Percentiles rank a stretch among this genome's conserved stretches.
Evolutionary conservation across 208 protist genomes (phyloP).

Genomic region (Perkinsela sp.): DNA sequence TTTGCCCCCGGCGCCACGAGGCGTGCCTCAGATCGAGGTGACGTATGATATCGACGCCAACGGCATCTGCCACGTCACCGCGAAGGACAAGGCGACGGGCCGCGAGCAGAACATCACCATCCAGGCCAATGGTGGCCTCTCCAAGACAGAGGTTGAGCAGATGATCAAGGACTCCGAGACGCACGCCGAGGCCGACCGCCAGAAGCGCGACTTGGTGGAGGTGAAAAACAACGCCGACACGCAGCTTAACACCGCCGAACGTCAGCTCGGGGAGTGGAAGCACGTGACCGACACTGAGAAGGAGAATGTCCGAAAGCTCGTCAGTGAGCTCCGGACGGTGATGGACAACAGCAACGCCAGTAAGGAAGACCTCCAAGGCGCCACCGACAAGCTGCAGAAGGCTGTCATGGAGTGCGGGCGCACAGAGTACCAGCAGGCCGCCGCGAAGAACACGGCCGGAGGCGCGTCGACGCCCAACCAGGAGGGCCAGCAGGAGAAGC

Average conservation of each 20-base stretch:
- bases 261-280: slow-evolving; percentile 43
- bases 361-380: slow-evolving; percentile 18
- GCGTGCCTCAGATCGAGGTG: slow-evolving; percentile 78
- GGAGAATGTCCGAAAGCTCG: slow-evolving; percentile 17
- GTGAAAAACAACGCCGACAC: slow-evolving; percentile 46
- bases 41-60: slow-evolving; percentile 93
- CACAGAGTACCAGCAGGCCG: too few species aligned
- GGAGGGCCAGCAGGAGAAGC: slow-evolving; percentile 4
- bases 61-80: slow-evolving; percentile 87
- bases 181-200: slow-evolving; percentile 30
- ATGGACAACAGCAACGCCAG: slow-evolving; percentile 26
- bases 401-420: slow-evolving; percentile 21
- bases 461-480: too few species aligned
- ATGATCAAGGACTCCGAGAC: slow-evolving; percentile 55
- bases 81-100: slow-evolving; percentile 82
- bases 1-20: slow-evolving; percentile 63
- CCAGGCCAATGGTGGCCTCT: slow-evolving; percentile 27
- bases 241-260: slow-evolving; percentile 25
- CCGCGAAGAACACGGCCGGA: too few species aligned
- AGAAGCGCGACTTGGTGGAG: slow-evolving; percentile 31
- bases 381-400: slow-evolving; percentile 39
- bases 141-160: slow-evolving; percentile 36
- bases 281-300: slow-evolving; percentile 33
- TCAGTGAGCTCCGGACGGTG: slow-evolving; percentile 18
- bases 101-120: slow-evolving; percentile 82